Conservation (phyloP, 192 early-diverging fungal genomes). For the Entomortierella parvispora region DNA sequence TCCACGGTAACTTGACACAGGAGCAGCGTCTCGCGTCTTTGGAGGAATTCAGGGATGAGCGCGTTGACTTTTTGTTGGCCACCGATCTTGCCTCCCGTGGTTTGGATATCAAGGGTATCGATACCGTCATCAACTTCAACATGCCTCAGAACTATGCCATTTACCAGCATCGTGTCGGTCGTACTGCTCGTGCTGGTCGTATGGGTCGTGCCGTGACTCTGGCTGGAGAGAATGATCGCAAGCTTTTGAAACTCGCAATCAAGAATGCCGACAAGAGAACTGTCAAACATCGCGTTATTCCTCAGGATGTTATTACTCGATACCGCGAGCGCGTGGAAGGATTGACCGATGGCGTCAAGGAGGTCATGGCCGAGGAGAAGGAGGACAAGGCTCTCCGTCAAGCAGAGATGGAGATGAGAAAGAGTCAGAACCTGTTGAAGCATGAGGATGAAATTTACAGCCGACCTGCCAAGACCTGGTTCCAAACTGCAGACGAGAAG, state of each 20-base stretch:
- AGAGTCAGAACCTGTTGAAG: slow-evolving; percentile 85
- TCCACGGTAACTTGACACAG: slow-evolving; percentile 97
- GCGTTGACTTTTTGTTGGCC: slow-evolving; percentile 90
- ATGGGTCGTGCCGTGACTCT: slow-evolving; percentile 88
- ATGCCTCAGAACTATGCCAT: slow-evolving; percentile 94
- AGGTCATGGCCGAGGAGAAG: slow-evolving; percentile 76
- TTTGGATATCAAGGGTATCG: slow-evolving; percentile 96
- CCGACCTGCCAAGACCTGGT: slow-evolving; percentile 94
- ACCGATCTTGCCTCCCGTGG: slow-evolving; percentile 98
- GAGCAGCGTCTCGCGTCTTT: slow-evolving; percentile 90
- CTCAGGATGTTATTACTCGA: slow-evolving; percentile 77
- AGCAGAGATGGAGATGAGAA: slow-evolving; percentile 92
- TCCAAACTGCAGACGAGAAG: slow-evolving; percentile 86
- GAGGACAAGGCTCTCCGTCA: slow-evolving; percentile 82
- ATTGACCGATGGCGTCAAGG: slow-evolving; percentile 72
- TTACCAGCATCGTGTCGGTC: slow-evolving; percentile 95
- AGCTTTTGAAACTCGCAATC: slow-evolving; percentile 91
- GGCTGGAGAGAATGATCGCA: slow-evolving; percentile 93
- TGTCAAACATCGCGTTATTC: slow-evolving; percentile 92
- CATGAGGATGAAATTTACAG: slow-evolving; percentile 89
- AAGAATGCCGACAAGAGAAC: slow-evolving; percentile 80
- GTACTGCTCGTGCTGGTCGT: slow-evolving; percentile 93
- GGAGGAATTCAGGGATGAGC: slow-evolving; percentile 87
- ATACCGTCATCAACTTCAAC: slow-evolving; percentile 98
- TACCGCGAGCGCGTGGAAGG: slow-evolving; percentile 78